Percentiles rank a stretch among this genome's conserved stretches.
These are phyloP conservation scores for Sarcomyxa edulis DNA, from an alignment of 768 basidiomycete genomes.

Conservation along the genomic window DNA sequence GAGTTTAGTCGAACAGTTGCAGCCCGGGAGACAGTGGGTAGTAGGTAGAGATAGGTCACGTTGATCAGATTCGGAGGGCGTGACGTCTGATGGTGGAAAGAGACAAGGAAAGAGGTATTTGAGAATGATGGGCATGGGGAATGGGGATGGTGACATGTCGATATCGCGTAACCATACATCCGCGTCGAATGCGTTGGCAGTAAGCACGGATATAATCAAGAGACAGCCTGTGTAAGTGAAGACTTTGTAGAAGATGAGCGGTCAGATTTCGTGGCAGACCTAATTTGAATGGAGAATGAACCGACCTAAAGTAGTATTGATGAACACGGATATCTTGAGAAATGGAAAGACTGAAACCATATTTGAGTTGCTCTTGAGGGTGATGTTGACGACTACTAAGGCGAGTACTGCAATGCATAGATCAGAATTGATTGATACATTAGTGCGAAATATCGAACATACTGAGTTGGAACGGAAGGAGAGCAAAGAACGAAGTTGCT, in stretches of 20 bases:
- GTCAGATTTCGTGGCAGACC: neutral
- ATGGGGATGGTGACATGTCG: slow-evolving; percentile 6
- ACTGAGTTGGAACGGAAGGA: slow-evolving; percentile 4
- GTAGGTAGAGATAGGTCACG: no score
- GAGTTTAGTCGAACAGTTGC: neutral
- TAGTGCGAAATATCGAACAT: neutral
- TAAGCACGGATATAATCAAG: neutral
- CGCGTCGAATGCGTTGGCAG: slow-evolving; percentile 1
- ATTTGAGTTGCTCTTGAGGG: neutral
- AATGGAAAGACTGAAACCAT: neutral
- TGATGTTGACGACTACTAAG: neutral
- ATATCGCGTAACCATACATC: slow-evolving; percentile 6
- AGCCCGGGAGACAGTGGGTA: slow-evolving; percentile 5
- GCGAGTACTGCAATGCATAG: slow-evolving; percentile 2
- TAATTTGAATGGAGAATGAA: neutral
- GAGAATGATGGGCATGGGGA: neutral
- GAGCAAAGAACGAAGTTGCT: neutral
- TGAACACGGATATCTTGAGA: slow-evolving; percentile 3
- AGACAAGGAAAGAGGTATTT: slow-evolving; percentile 2
- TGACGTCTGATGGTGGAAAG: neutral
- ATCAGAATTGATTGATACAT: neutral
- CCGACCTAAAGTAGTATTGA: neutral
- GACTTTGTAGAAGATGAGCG: neutral
- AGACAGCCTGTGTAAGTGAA: slow-evolving; percentile 3
- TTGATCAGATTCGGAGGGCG: neutral